Evolutionary conservation across 768 basidiomycete species (phyloP).

Genomic region (Auriscalpium microsporum): DNA sequence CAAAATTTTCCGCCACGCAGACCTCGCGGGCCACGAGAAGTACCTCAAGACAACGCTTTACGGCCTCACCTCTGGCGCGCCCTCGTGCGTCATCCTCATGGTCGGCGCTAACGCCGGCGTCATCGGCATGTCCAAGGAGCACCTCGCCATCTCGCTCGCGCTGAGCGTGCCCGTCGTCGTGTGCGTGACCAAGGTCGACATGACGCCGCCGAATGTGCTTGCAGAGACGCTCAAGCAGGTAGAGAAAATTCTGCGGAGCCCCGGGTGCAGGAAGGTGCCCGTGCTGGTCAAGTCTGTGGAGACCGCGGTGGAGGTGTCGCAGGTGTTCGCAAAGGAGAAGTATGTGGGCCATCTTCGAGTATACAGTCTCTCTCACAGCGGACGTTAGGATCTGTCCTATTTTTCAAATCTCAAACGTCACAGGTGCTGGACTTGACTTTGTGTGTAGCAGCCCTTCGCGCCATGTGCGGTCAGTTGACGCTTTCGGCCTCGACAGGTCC

Average conservation of each 20-base stretch:
- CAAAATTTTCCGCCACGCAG: conserved; percentile 27
- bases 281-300: conserved; percentile 81
- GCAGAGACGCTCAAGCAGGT: conserved; percentile 91
- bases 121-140: conserved; percentile 93
- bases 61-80: conserved; percentile 88
- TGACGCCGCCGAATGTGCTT: conserved; percentile 90
- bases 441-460: conserved; percentile 30
- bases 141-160: conserved; percentile 89
- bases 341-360: not conserved
- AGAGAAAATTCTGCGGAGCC: conserved; percentile 83
- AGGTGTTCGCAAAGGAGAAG: conserved; percentile 58
- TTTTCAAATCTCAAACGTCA: conserved; percentile 90
- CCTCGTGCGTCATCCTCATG: conserved; percentile 87
- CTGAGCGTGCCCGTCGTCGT: conserved; percentile 89
- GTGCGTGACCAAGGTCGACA: conserved; percentile 96
- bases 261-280: conserved; percentile 85
- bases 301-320: conserved; percentile 70
- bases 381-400: conserved; percentile 71
- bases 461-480: not conserved
- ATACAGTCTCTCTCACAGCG: not conserved
- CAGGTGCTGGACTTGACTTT: conserved; percentile 81
- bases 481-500: conserved; percentile 39
- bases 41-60: conserved; percentile 91
- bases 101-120: conserved; percentile 92
- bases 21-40: conserved; percentile 92